Conservation (phyloP, 75 land plant genomes). For the Pseudotsuga menziesii region DNA sequence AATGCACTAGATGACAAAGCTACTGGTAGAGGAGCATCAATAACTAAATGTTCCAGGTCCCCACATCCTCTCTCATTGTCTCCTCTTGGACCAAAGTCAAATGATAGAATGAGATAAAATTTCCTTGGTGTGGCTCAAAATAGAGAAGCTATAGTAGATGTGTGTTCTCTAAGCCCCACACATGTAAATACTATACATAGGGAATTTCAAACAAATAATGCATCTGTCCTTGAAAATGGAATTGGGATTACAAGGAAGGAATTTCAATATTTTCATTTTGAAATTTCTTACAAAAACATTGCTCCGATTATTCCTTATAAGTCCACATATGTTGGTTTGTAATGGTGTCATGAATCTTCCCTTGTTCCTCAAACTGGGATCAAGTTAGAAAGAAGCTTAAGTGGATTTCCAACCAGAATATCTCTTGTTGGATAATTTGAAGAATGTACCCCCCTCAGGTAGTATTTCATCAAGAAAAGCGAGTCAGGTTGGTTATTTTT, state of each 20-base stretch:
- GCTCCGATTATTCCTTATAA: constrained; percentile 20
- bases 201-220: neutral
- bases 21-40: constrained; percentile 5
- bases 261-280: constrained; percentile 25
- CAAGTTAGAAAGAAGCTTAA: constrained; percentile 31
- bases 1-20: constrained; percentile 11
- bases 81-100: too few species aligned
- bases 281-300: constrained; percentile 19
- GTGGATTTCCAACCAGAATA: constrained; percentile 57
- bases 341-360: constrained; percentile 20
- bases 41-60: too few species aligned
- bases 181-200: constrained; percentile 5
- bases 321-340: constrained; percentile 12
- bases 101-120: constrained; percentile 29
- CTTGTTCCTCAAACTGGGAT: constrained; percentile 24
- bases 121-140: too few species aligned
- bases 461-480: constrained; percentile 66
- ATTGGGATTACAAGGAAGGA: constrained; percentile 12
- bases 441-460: constrained; percentile 92
- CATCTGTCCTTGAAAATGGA: constrained; percentile 21
- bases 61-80: too few species aligned
- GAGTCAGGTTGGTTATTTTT: constrained; percentile 49
- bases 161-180: constrained; percentile 2
- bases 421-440: constrained; percentile 99
- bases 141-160: constrained; percentile 10